A percentile compares a stretch with the other conserved stretches of the same genome.
phyloP scores from a whole-genome alignment of 1,139 yeast species.

The Geotrichum australiense region DNA sequence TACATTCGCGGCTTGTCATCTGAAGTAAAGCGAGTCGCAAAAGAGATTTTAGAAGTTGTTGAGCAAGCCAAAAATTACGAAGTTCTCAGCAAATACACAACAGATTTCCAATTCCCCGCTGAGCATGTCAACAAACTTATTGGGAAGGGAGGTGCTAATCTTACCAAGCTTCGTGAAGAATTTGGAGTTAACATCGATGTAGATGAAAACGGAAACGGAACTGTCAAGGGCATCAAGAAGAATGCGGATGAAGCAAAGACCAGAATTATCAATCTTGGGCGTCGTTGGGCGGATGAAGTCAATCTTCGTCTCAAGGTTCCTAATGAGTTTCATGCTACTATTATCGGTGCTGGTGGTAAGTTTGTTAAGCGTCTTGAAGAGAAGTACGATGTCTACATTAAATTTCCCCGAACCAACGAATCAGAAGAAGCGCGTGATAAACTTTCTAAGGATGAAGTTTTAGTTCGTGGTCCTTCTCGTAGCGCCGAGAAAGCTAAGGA shows the following conservation, averaged over 20 bases:
- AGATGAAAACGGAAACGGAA: conserved; percentile 49
- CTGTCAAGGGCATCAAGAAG: conserved; percentile 67
- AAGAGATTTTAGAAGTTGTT: conserved; percentile 49
- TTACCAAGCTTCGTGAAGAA: conserved; percentile 66
- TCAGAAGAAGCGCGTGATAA: conserved; percentile 26
- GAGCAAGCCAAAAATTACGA: conserved; percentile 61
- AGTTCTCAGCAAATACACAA: conserved; percentile 49
- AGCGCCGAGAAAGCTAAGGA: conserved; percentile 81
- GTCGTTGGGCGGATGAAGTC: conserved; percentile 78
- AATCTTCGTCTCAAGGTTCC: conserved; percentile 63
- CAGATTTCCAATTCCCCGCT: conserved; percentile 56
- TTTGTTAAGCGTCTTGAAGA: conserved; percentile 86
- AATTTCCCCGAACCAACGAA: conserved; percentile 50
- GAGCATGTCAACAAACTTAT: conserved; percentile 69
- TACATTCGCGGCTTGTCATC: conserved; percentile 54
- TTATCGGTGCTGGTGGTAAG: conserved; percentile 80
- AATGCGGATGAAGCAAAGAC: conserved; percentile 71
- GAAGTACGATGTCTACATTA: conserved; percentile 75
- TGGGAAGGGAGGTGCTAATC: conserved; percentile 79
- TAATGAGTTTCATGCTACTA: conserved; percentile 65
- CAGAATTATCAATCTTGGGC: conserved; percentile 52
- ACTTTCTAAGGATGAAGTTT: conserved; percentile 50
- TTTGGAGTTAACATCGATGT: conserved; percentile 76
- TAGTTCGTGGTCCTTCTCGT: conserved; percentile 84
- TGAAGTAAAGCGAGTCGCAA: conserved; percentile 48